These are phyloP conservation scores for Rostrohypoxylon terebratum DNA, from an alignment of 495 filamentous ascomycete genomes.

Conservation along the genomic window DNA sequence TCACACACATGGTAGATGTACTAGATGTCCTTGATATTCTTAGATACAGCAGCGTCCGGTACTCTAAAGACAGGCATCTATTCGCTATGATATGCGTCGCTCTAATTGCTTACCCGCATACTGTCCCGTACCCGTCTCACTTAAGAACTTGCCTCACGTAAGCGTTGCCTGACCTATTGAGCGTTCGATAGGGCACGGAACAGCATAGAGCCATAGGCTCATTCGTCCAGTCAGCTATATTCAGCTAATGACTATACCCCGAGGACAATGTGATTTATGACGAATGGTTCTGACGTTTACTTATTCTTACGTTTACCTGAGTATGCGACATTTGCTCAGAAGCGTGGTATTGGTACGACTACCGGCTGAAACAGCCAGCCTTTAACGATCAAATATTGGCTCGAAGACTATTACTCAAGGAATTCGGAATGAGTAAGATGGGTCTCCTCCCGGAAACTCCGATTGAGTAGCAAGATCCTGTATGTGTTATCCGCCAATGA, in stretches of 20 bases:
- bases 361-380: background rate
- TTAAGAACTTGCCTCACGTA: slow-evolving; percentile 22
- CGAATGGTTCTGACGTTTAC: background rate
- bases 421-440: background rate
- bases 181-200: background rate
- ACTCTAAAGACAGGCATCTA: background rate
- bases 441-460: background rate
- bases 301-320: background rate
- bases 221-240: background rate
- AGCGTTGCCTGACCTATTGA: slow-evolving; percentile 8
- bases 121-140: slow-evolving; percentile 19
- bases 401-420: background rate
- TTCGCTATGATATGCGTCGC: slow-evolving; percentile 19
- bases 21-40: background rate
- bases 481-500: background rate
- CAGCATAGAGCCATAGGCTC: slow-evolving; percentile 11
- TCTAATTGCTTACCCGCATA: slow-evolving; percentile 26
- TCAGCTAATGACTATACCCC: background rate
- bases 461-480: background rate
- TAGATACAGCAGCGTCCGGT: background rate
- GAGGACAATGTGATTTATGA: background rate
- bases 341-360: background rate
- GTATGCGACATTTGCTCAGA: background rate
- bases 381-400: background rate
- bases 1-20: background rate